Percentiles rank a stretch among this genome's conserved stretches.
Conservation (phyloP, 2,329 filamentous ascomycete species). For the Neofusicoccum parvum region DNA sequence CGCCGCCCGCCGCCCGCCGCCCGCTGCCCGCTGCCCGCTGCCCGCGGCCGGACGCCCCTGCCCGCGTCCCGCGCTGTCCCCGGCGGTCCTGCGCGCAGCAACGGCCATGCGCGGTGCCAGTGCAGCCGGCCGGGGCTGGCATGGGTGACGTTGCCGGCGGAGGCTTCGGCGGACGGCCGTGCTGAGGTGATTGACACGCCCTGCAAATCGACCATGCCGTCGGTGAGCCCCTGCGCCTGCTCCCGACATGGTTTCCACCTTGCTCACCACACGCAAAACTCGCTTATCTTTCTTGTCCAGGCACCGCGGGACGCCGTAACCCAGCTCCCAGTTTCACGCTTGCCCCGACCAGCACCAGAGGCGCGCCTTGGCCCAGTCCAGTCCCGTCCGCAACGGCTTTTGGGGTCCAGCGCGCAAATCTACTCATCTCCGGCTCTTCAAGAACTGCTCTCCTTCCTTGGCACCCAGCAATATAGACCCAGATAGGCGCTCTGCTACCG, state of each 20-base stretch:
- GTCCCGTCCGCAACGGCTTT: not conserved
- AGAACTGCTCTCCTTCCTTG: not conserved
- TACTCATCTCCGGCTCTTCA: not conserved
- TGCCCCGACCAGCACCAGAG: not conserved
- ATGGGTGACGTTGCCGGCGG: not conserved
- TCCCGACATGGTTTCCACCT: not conserved
- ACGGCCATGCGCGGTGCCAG: not conserved
- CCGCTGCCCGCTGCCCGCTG: not conserved
- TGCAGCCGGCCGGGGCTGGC: not conserved
- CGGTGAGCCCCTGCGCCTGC: not conserved
- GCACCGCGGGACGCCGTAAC: not conserved
- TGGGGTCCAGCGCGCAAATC: not conserved
- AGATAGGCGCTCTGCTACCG: not conserved
- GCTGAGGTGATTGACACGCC: not conserved
- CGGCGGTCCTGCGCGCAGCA: not conserved
- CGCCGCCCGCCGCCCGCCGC: not conserved
- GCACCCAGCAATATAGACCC: not conserved
- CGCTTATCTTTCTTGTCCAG: conserved; percentile 3
- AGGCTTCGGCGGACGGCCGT: not conserved
- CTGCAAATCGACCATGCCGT: not conserved
- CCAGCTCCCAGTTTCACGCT: conserved; percentile 13
- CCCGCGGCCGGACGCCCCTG: not conserved
- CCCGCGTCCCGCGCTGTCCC: not conserved
- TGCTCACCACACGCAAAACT: not conserved
- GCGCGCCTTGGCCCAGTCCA: no score